A percentile compares a stretch with the other conserved stretches of the same genome.
Evolutionary conservation across 1,284 basidiomycete genomes (phyloP).

Genomic region (Agroathelia rolfsii): DNA sequence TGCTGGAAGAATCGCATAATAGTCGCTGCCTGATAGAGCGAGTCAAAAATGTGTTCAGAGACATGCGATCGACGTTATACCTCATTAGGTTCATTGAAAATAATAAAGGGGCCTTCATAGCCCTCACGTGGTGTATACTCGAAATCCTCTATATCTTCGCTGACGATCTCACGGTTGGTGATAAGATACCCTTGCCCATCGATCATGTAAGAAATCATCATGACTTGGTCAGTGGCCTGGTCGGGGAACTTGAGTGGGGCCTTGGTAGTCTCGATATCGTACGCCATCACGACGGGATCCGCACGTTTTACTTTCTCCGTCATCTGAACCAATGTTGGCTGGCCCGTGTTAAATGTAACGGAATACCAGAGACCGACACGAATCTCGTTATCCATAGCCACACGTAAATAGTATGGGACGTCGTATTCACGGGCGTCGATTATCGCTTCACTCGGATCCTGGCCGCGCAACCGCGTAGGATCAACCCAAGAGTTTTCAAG

Average conservation of each 20-base stretch:
- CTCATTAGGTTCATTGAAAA: slow-evolving; percentile 95
- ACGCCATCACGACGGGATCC: slow-evolving; percentile 98
- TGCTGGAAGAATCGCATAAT: slow-evolving; percentile 90
- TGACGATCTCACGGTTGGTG: slow-evolving; percentile 95
- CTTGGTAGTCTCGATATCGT: slow-evolving; percentile 98
- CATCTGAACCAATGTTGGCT: slow-evolving; percentile 68
- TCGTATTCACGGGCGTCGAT: slow-evolving; percentile 96
- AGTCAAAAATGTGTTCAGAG: too few species aligned
- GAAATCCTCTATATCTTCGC: slow-evolving; percentile 97
- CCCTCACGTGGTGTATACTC: slow-evolving; percentile 99
- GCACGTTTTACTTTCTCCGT: slow-evolving; percentile 92
- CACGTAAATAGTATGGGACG: slow-evolving; percentile 94
- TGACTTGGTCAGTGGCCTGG: slow-evolving; percentile 91
- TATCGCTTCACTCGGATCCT: slow-evolving; percentile 84
- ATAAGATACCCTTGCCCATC: slow-evolving; percentile 97
- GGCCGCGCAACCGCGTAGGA: slow-evolving; percentile 39
- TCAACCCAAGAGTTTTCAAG: slow-evolving; percentile 61
- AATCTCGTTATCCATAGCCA: slow-evolving; percentile 97
- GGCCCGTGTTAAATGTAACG: slow-evolving; percentile 76
- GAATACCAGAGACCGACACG: slow-evolving; percentile 97
- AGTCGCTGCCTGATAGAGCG: slow-evolving; percentile 52
- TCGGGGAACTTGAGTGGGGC: slow-evolving; percentile 98
- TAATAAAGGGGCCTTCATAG: slow-evolving; percentile 93
- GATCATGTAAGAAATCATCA: slow-evolving; percentile 99
- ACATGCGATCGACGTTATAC: slow-evolving; percentile 32